Conservation (phyloP, 1,284 basidiomycete species). For the Microbotryum silenes-acaulis region DNA sequence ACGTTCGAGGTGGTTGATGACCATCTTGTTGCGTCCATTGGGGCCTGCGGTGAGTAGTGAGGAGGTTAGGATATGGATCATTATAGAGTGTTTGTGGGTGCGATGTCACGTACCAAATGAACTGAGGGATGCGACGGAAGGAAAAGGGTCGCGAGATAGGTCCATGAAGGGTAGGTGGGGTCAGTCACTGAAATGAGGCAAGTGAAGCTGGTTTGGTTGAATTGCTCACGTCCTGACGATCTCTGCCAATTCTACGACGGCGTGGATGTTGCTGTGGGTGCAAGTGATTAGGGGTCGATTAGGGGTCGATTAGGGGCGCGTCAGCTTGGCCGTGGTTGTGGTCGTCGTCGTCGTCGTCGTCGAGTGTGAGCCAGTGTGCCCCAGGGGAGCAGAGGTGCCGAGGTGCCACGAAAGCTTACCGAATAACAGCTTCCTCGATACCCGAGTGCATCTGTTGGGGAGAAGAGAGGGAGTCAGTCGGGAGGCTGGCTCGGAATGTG, state of each 20-base stretch:
- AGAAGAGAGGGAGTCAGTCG: neutral
- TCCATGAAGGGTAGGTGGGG: neutral
- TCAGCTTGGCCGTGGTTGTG: no score
- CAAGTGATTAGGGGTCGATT: neutral
- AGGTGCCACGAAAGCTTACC: constrained; percentile 16
- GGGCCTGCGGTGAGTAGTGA: constrained; percentile 37
- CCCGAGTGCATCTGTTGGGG: constrained; percentile 32
- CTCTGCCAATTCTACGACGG: constrained; percentile 86
- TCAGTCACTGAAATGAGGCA: neutral
- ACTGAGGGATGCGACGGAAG: neutral
- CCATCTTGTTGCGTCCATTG: constrained; percentile 78
- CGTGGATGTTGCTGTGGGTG: constrained; percentile 74
- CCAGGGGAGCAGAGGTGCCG: neutral
- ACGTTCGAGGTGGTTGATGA: constrained; percentile 92
- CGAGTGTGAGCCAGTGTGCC: neutral
- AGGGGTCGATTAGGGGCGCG: neutral
- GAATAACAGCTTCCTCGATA: constrained; percentile 39
- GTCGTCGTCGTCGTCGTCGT: neutral
- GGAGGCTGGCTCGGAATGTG: no score
- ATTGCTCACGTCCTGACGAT: constrained; percentile 66
- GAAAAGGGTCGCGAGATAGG: neutral
- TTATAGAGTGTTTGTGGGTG: neutral
- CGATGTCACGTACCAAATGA: constrained; percentile 14
- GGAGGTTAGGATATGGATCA: neutral
- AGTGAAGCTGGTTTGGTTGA: neutral